Evolutionary conservation across 1,284 basidiomycete genomes (phyloP), one percentile per base, ranked within the genome.

Genomic region (Ceratobasidium sp.): DNA sequence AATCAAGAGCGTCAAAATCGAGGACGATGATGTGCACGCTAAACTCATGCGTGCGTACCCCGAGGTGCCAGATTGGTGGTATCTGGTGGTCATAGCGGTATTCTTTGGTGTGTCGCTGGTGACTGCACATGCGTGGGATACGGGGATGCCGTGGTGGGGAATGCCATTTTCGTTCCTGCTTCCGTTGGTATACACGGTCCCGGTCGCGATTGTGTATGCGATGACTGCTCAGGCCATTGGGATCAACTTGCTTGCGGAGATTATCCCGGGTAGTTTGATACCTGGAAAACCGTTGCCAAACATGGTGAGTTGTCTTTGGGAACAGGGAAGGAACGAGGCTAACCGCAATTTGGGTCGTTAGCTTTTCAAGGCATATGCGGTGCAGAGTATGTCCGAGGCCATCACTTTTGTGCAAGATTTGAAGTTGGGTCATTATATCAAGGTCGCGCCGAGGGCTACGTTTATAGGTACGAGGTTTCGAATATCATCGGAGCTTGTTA

Each of bases 381-480:
- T 94, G 12, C 93, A 97, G 79, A 92, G 92, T 0, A 82, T 97
- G 28, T 81, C 85, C 0, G 89, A 92, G 74, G 89, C 90, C 0
- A 87, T 92, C 0, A 86, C 86, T 14, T 98, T 97, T 78, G 87
- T 94, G 0, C 93, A 96, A 78, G 96, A 97, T 81, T 84, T 98
- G 77, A 99, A 99, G 81, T 82, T 98, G 2, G 97, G 96, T 0
- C 97, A 99, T 80, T 99, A 99, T 80, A 91, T 98, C 85, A 99
- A 99, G 82, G 87, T 98, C 16, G 93, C 96, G 0, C 97, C 97
- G 3, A 85, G 96, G 5, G 87, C 91, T 4, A 95, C 93, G 0
- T 98, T 97, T 80, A 75, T 88, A 34, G 90, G 91, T 91, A 76
- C 26, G 82, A 78, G 8, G 10, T 52, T 32, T 60, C 26, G 32